Conservation (phyloP, 495 filamentous ascomycete species). For the Penicillium pulvis region DNA sequence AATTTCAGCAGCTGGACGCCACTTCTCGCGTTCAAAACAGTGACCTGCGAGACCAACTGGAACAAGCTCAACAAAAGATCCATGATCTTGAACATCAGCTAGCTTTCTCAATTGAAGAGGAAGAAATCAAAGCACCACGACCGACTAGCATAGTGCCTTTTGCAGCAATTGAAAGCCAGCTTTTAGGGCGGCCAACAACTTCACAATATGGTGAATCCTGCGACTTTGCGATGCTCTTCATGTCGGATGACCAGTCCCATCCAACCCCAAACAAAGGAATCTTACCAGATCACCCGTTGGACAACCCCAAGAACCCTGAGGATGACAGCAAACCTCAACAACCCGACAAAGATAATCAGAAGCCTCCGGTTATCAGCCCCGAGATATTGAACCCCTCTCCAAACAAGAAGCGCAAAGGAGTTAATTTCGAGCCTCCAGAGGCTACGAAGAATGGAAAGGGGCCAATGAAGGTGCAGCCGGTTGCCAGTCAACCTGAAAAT, state of each 20-base stretch:
- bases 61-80: slow-evolving; percentile 26
- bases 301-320: background rate
- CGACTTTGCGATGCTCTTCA: slow-evolving; percentile 38
- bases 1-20: slow-evolving; percentile 25
- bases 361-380: background rate
- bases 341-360: background rate
- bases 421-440: background rate
- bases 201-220: slow-evolving; percentile 25
- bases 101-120: background rate
- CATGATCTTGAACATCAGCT: slow-evolving; percentile 22
- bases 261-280: slow-evolving; percentile 6
- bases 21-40: slow-evolving; percentile 19
- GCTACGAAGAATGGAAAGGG: background rate
- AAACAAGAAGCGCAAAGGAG: slow-evolving; percentile 8
- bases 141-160: slow-evolving; percentile 17
- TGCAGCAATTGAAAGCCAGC: slow-evolving; percentile 8
- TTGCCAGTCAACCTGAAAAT: background rate
- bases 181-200: background rate
- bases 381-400: background rate
- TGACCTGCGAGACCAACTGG: slow-evolving; percentile 23
- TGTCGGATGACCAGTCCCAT: slow-evolving; percentile 21
- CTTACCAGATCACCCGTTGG: too few relatives aligned
- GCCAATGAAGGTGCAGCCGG: background rate
- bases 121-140: background rate
- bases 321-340: background rate